phyloP scores from a whole-genome alignment of 1,139 yeast species.

The Geotrichum phurueaensis region DNA sequence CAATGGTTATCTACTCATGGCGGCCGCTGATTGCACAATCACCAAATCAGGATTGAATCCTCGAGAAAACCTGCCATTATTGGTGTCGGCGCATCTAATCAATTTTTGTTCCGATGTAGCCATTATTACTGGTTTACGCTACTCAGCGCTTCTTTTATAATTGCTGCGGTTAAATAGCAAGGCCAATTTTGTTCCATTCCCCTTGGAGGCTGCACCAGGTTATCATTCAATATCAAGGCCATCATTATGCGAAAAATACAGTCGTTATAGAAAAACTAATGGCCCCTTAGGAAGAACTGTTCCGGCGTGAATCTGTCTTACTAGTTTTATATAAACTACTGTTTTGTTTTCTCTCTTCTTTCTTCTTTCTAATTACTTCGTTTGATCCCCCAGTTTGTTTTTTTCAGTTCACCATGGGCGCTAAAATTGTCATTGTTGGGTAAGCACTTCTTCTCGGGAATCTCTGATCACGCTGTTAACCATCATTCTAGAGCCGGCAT shows the following conservation, averaged over 20 bases:
- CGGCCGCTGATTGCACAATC: neutral
- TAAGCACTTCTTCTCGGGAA: slow-evolving; percentile 13
- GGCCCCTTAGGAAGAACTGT: too few relatives aligned
- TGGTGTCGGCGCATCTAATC: neutral
- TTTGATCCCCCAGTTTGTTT: neutral
- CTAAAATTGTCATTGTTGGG: slow-evolving; percentile 29
- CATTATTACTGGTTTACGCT: too few relatives aligned
- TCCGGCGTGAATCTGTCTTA: neutral
- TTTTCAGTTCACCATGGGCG: slow-evolving; percentile 23
- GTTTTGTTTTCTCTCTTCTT: neutral
- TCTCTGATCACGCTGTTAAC: neutral
- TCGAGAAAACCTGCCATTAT: too few relatives aligned
- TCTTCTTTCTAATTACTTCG: neutral
- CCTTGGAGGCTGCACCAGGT: too few relatives aligned
- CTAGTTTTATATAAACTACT: neutral
- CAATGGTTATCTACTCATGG: neutral
- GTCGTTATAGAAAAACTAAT: too few relatives aligned
- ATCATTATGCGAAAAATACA: too few relatives aligned
- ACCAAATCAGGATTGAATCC: neutral
- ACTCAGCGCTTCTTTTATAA: too few relatives aligned
- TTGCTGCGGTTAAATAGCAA: too few relatives aligned
- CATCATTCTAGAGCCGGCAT: slow-evolving; percentile 52
- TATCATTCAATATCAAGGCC: too few relatives aligned
- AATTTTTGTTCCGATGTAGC: too few relatives aligned
- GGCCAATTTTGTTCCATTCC: too few relatives aligned